These are phyloP conservation scores for Cryphonectria carpinicola DNA, from an alignment of 2,329 filamentous ascomycete species.

Conservation along the genomic window DNA sequence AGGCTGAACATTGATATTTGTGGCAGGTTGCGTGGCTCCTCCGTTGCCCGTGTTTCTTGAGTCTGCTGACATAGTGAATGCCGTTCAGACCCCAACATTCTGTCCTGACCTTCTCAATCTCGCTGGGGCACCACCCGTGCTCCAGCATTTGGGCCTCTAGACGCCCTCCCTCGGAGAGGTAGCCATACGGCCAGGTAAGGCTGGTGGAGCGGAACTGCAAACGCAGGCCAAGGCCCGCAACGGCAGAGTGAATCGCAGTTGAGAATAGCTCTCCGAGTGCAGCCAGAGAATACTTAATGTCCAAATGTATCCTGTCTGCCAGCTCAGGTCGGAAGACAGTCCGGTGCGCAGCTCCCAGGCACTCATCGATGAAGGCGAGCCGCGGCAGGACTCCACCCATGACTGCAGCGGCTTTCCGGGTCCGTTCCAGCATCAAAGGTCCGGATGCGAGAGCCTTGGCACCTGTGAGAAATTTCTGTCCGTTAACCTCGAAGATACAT, in stretches of 20 bases:
- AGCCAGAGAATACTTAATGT: constrained; percentile 36
- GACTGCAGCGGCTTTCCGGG: neutral
- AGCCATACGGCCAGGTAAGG: neutral
- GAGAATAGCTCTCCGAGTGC: constrained; percentile 36
- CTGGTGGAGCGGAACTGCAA: neutral
- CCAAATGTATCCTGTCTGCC: constrained; percentile 18
- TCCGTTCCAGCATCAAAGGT: neutral
- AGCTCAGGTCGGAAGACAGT: neutral
- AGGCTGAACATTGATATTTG: constrained; percentile 34
- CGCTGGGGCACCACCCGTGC: constrained; percentile 40
- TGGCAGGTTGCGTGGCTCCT: constrained; percentile 36
- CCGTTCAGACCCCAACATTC: constrained; percentile 33
- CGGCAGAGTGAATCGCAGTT: constrained; percentile 20
- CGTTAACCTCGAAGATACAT: neutral
- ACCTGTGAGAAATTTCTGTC: neutral
- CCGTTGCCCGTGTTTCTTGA: constrained; percentile 26
- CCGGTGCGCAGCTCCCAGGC: neutral
- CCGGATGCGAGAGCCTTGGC: neutral
- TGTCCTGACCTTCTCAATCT: constrained; percentile 36
- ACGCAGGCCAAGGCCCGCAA: constrained; percentile 28
- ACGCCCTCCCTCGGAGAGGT: constrained; percentile 25
- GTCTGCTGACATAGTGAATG: constrained; percentile 33
- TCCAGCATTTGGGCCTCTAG: constrained; percentile 36
- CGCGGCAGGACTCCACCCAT: neutral
- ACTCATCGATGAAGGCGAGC: neutral